Evolutionary conservation across 2,329 filamentous ascomycete species (phyloP).

Genomic region (Teratosphaeria gauchensis): DNA sequence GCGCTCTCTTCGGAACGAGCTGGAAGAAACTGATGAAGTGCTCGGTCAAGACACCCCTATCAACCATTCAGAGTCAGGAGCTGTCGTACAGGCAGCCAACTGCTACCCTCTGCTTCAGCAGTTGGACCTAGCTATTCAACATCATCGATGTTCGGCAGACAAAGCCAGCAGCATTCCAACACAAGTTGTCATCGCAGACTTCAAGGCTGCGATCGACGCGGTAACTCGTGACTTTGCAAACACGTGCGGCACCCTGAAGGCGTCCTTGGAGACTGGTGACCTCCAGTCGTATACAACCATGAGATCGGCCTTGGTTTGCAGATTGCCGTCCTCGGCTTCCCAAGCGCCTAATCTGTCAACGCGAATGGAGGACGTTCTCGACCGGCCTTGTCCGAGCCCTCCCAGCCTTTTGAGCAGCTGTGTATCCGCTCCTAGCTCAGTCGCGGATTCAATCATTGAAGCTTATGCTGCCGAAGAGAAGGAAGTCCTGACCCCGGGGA

Average conservation of each 20-base stretch:
- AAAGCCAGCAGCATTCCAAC: not conserved
- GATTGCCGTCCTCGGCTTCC: not conserved
- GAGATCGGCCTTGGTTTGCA: not conserved
- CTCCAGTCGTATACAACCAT: not conserved
- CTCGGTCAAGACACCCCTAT: not conserved
- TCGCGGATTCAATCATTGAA: not conserved
- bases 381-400: not conserved
- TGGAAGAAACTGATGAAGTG: constrained; percentile 4
- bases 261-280: not conserved
- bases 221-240: not conserved
- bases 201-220: not conserved
- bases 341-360: not conserved
- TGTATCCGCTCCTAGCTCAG: not conserved
- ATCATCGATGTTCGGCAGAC: not conserved
- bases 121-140: not conserved
- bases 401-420: not conserved
- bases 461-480: constrained; percentile 1
- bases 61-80: not conserved
- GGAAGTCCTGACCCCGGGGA: not conserved
- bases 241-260: not conserved
- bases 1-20: constrained; percentile 1
- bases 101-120: not conserved
- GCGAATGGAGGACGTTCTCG: not conserved
- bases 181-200: not conserved
- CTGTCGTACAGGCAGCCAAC: not conserved